phyloP scores from a whole-genome alignment of 768 basidiomycete genomes.

The Tricholomella constricta region DNA sequence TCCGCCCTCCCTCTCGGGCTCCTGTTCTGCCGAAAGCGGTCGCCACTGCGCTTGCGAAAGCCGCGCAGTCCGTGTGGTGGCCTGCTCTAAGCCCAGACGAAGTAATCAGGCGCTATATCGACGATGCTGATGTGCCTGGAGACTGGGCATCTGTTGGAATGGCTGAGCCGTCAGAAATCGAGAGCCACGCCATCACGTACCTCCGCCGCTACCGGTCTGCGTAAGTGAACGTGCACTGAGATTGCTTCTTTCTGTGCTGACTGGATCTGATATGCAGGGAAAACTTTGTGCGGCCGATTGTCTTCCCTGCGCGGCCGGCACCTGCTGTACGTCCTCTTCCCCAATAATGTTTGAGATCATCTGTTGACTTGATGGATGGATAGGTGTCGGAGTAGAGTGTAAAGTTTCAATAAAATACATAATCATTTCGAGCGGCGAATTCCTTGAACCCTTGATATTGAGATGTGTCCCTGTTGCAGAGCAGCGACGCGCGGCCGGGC shows the following conservation, averaged over 20 bases:
- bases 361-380: conserved; percentile 7
- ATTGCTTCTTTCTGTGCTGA: conserved; percentile 7
- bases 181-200: conserved; percentile 85
- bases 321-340: conserved; percentile 32
- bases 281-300: conserved; percentile 68
- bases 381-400: conserved; percentile 24
- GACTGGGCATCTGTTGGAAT: conserved; percentile 87
- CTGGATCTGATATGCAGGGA: conserved; percentile 38
- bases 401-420: conserved; percentile 24
- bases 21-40: conserved; percentile 76
- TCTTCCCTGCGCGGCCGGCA: conserved; percentile 55
- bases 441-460: conserved; percentile 4
- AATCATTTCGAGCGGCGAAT: background rate
- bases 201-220: conserved; percentile 86
- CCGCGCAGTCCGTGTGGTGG: conserved; percentile 84
- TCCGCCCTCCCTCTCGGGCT: conserved; percentile 68
- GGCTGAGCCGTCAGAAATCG: conserved; percentile 73
- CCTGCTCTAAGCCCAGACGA: conserved; percentile 90
- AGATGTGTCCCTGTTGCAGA: conserved; percentile 1
- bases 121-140: conserved; percentile 73
- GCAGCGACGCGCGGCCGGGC: background rate
- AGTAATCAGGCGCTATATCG: conserved; percentile 82
- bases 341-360: background rate
- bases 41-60: conserved; percentile 63
- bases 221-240: conserved; percentile 51